These are phyloP conservation scores for Citrus reticulata DNA, from an alignment of 345 rosid species.

Conservation along the genomic window DNA sequence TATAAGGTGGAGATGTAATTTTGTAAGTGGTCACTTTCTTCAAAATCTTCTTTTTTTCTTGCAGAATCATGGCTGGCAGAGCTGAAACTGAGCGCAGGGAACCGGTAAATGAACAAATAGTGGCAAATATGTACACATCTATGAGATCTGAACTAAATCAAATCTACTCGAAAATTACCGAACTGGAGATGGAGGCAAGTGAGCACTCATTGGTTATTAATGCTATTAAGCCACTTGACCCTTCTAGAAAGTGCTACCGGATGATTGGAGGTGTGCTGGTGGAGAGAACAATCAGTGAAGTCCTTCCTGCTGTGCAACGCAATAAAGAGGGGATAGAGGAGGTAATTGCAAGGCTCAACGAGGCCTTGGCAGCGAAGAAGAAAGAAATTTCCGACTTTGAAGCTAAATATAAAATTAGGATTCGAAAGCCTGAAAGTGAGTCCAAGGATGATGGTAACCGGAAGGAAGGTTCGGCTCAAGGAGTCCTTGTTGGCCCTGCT, in stretches of 20 bases:
- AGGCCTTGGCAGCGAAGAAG: constrained; percentile 80
- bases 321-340: constrained; percentile 95
- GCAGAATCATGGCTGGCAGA: neutral
- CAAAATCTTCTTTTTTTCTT: neutral
- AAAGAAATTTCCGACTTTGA: constrained; percentile 77
- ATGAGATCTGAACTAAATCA: constrained; percentile 84
- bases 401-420: constrained; percentile 81
- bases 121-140: constrained; percentile 59
- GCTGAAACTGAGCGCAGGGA: neutral
- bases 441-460: constrained; percentile 43
- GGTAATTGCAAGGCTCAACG: constrained; percentile 74
- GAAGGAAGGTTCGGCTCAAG: constrained; percentile 90
- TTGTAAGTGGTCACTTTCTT: neutral
- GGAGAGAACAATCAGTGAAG: constrained; percentile 88
- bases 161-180: constrained; percentile 86
- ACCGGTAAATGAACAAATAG: constrained; percentile 64
- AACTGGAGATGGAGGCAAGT: constrained; percentile 92
- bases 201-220: constrained; percentile 84
- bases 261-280: constrained; percentile 96
- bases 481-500: constrained; percentile 95
- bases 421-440: constrained; percentile 51
- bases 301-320: constrained; percentile 90
- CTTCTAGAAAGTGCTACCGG: constrained; percentile 74
- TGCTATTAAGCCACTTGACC: constrained; percentile 87
- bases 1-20: neutral